These are phyloP conservation scores for Ceratocystis destructans DNA, from an alignment of 2,329 filamentous ascomycete species.

Conservation along the genomic window DNA sequence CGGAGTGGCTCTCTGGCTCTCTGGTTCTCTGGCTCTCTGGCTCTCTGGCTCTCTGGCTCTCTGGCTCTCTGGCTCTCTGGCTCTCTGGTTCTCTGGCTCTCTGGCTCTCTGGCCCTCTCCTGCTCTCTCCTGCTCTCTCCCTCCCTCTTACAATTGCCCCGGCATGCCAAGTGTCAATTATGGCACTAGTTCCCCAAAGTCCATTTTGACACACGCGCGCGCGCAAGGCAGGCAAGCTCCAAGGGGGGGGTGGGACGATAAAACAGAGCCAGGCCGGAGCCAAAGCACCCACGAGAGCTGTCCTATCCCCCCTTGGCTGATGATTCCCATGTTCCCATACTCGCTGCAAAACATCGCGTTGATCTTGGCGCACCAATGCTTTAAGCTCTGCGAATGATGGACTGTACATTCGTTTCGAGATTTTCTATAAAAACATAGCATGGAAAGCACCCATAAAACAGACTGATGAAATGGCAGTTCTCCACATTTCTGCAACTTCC, in stretches of 20 bases:
- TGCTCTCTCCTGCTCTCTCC: not conserved
- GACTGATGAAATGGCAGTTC: not conserved
- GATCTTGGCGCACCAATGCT: not conserved
- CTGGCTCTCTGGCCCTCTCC: not conserved
- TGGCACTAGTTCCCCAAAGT: not conserved
- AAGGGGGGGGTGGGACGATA: not conserved
- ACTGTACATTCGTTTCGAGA: too few relatives aligned
- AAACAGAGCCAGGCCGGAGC: too few relatives aligned
- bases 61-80: not conserved
- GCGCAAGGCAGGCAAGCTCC: not conserved
- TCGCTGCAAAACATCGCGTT: slow-evolving; percentile 1
- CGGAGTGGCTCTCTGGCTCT: too few relatives aligned
- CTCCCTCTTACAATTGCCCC: not conserved
- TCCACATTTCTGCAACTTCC: slow-evolving; percentile 1
- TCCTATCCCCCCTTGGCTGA: not conserved
- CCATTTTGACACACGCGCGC: not conserved
- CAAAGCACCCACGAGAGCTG: not conserved
- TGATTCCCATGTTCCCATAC: not conserved
- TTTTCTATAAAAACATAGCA: not conserved
- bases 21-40: too few relatives aligned
- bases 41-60: too few relatives aligned
- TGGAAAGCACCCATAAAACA: not conserved
- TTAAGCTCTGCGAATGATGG: too few relatives aligned
- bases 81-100: not conserved
- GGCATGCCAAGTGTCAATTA: slow-evolving; percentile 3